Evolutionary conservation across 805 yeast species (phyloP), one percentile per base, ranked within the genome.

Genomic region (Saccharomycodes ludwigii): DNA sequence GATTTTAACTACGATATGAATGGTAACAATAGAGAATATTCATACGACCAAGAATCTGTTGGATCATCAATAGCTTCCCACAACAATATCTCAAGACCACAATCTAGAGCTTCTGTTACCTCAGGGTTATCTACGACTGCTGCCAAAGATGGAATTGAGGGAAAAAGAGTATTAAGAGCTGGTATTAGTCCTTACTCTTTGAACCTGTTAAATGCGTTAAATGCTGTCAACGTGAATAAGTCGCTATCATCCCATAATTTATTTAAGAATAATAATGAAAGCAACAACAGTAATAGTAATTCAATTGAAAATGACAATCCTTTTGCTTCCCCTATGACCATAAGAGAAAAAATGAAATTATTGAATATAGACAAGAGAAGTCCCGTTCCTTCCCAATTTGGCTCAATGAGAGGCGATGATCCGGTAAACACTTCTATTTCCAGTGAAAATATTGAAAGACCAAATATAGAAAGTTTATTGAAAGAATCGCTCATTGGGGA

Each of bases 121-220:
- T 73, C 82, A 1, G 76, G 80, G 21, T 48, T 76, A n/a, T 75
- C 83, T 0, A 73, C 76, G 24, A 74, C 78, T 4, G 84, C 84
- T 15, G 74, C 81, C 12, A 76, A 77, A 42, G 84, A 77, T 48
- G 84, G 85, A 0, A 51, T 76, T 4, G 82, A 76, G 46, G 85
- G 85, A 4, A 66, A 68, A 37, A 54, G 68, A 29, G 58, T 71
- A 27, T 71, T 64, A 42, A 55, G 75, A 28, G 33, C 40, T 8
- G 65, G 62, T 2, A 58, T 59, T 15, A 63, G 65, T 4, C 57
- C 53, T 5, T 59, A 59, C 34, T 57, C 65, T 2, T 38, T 58
- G 32, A 52, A 54, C 21, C 39, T 60, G 33, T 48, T 61, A 27
- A 54, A 56, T 28, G 44, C 58, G 27, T 56, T 59, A 64, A n/a